Evolutionary conservation across 1,284 basidiomycete species (phyloP), one percentile per base, ranked within the genome.

Genomic region (Papiliotrema flavescens): DNA sequence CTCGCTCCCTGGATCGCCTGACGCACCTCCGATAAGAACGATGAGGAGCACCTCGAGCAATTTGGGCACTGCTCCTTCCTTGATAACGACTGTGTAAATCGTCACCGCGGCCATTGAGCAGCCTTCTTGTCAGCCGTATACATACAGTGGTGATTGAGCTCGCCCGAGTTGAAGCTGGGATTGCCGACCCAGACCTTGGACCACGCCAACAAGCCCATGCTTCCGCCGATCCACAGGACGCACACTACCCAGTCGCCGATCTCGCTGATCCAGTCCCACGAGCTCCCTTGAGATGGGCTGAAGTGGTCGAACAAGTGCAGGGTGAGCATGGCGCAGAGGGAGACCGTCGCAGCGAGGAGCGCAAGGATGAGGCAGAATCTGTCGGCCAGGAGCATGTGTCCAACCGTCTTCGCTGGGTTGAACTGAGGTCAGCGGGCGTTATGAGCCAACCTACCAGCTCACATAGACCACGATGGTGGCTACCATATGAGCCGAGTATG

Each of bases 31-130:
- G 50, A 85, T 81, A 36, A 88, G 55, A 42, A 95, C 86, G 72
- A 94, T 89, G 56, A 88, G 81, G 0, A 86, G 79, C 1, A 90
- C 86, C 67, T 87, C 84, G 37, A 87, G 73, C 3, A 92, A 81
- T 0, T 84, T 88, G 41, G 85, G 79, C 37, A 87, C 69, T 5
- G 87, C 89, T 17, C 94, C 95, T 77, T 98, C 94, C 68, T 91
- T 94, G 58, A 96, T 86, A 37, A 97, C 80, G 6, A 93, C 89
- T 28, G 88, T 82, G 64, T 90, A 91, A 23, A 93, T 80, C 24
- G 90, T 87, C 45, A 95, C 90, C 0, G 87, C 84, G 0, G 86
- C 87, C 90, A 95, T 94, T 49, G 89, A 93, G 66, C 89, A 92
- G 5, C 90, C 91, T 87, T 60, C 28, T 41, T n/a, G 54, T 55